Conservation (phyloP, 164 flowering plant species). For the Cinnamomum micranthum region DNA sequence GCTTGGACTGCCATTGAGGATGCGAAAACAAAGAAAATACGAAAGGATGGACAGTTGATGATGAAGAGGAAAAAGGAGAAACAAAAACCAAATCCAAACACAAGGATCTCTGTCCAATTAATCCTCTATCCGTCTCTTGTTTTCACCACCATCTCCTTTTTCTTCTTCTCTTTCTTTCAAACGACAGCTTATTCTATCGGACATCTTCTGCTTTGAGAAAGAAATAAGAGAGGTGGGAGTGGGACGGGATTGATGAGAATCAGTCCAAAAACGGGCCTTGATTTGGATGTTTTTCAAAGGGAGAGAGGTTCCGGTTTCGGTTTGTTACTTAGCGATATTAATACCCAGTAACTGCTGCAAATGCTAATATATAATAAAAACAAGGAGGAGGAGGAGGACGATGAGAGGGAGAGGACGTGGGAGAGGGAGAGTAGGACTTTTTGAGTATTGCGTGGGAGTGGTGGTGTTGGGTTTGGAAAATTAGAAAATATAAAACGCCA, state of each 20-base stretch:
- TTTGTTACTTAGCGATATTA: background rate
- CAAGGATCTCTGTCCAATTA: conserved; percentile 20
- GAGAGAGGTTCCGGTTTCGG: background rate
- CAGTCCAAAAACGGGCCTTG: background rate
- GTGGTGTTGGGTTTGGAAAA: too few relatives aligned
- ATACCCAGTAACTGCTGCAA: too few relatives aligned
- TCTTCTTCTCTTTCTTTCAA: background rate
- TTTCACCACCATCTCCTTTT: background rate
- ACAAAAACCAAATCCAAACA: conserved; percentile 4
- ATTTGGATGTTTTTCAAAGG: background rate
- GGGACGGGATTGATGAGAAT: background rate
- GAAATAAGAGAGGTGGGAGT: background rate
- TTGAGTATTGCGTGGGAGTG: too few relatives aligned
- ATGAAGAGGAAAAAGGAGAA: background rate
- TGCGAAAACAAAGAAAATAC: conserved; percentile 3
- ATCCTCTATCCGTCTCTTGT: background rate
- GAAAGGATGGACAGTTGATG: background rate
- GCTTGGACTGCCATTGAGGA: conserved; percentile 73
- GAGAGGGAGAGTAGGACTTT: background rate
- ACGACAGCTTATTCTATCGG: background rate
- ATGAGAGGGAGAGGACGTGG: background rate
- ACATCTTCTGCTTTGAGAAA: background rate
- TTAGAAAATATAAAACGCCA: too few relatives aligned
- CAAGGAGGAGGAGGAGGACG: too few relatives aligned
- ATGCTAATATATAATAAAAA: too few relatives aligned